Conservation (phyloP, 805 yeast species). For the Yarrowia yakushimensis region DNA sequence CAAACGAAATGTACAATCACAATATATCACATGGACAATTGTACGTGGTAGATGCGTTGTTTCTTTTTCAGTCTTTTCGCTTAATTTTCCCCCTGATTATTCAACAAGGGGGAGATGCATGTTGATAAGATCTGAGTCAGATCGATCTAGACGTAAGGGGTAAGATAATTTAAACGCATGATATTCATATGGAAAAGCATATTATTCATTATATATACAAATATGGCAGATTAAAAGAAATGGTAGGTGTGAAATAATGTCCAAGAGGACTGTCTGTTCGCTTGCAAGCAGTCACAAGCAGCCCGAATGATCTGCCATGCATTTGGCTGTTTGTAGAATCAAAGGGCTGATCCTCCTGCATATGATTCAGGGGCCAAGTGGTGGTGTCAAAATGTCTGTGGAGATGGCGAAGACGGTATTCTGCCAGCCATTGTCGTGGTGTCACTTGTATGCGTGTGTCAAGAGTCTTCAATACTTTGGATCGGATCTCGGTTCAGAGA, state of each 20-base stretch:
- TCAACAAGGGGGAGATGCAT: background rate
- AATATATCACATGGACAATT: too few relatives aligned
- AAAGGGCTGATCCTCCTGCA: background rate
- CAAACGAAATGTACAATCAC: too few relatives aligned
- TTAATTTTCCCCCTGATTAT: background rate
- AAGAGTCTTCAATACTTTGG: background rate
- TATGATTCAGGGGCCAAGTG: background rate
- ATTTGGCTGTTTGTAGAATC: background rate
- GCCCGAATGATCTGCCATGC: background rate
- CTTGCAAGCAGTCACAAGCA: too few relatives aligned
- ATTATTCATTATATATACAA: background rate
- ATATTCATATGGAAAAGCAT: too few relatives aligned
- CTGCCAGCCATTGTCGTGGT: too few relatives aligned
- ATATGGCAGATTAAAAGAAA: background rate
- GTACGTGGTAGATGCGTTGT: too few relatives aligned
- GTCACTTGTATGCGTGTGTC: background rate
- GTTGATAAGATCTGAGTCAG: slow-evolving; percentile 6
- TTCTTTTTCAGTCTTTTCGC: background rate
- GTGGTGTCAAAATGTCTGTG: background rate
- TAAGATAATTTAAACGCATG: background rate
- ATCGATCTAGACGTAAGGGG: background rate
- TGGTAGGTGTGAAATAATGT: too few relatives aligned
- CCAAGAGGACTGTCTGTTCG: too few relatives aligned
- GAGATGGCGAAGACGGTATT: too few relatives aligned
- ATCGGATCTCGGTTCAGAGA: background rate